These are phyloP conservation scores for Didymosphaeria variabile DNA, from an alignment of 2,329 filamentous ascomycete species.

Conservation along the genomic window DNA sequence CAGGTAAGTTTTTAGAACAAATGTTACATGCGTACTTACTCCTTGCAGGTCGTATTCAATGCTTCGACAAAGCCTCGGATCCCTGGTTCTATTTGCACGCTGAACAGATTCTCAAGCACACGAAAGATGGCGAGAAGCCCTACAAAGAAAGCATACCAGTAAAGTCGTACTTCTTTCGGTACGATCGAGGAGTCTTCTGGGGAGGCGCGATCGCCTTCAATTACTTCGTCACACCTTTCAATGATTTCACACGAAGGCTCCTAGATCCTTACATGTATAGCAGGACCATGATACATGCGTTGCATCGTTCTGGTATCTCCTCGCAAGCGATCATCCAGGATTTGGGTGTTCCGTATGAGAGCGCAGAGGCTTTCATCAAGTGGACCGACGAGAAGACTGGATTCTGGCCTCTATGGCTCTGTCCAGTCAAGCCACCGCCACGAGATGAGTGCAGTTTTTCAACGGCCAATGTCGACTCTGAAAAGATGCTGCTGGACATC, in stretches of 20 bases:
- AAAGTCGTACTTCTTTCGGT: constrained; percentile 66
- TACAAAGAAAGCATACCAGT: constrained; percentile 56
- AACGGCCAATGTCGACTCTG: constrained; percentile 37
- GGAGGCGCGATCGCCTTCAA: constrained; percentile 67
- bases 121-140: constrained; percentile 14
- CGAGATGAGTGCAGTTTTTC: constrained; percentile 39
- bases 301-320: constrained; percentile 66
- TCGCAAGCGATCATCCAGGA: constrained; percentile 70
- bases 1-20: constrained; percentile 4
- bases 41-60: constrained; percentile 32
- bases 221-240: constrained; percentile 70
- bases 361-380: constrained; percentile 62
- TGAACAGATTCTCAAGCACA: constrained; percentile 43
- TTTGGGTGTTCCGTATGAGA: constrained; percentile 65
- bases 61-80: constrained; percentile 68
- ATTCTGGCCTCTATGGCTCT: constrained; percentile 68
- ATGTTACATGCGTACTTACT: neutral
- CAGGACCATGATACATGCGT: constrained; percentile 68
- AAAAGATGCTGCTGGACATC: constrained; percentile 52
- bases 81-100: constrained; percentile 80
- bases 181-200: constrained; percentile 74
- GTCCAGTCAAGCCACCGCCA: constrained; percentile 55
- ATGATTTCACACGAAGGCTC: constrained; percentile 64
- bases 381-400: constrained; percentile 59
- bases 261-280: constrained; percentile 70